Percentiles rank a stretch among this genome's conserved stretches.
Evolutionary conservation across 2,329 filamentous ascomycete species (phyloP).

Genomic region (Phaeosphaeriaceae sp.): DNA sequence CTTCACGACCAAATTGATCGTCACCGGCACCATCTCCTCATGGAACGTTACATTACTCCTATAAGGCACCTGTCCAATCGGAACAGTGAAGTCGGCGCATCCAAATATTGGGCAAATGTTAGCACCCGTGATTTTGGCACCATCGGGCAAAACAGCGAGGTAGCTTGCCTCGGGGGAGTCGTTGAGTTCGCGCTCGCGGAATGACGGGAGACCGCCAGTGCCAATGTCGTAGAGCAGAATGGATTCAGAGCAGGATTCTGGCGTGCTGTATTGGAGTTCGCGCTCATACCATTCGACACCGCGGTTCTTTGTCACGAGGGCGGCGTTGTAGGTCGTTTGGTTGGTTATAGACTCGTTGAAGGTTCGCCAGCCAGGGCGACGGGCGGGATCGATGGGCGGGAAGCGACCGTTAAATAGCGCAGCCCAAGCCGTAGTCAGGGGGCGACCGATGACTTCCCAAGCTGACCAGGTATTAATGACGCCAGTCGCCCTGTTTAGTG

Average conservation of each 20-base stretch:
- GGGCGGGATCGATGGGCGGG: conserved; percentile 50
- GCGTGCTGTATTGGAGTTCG: conserved; percentile 45
- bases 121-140: conserved; percentile 40
- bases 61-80: conserved; percentile 54
- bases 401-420: conserved; percentile 47
- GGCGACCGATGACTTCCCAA: conserved; percentile 42
- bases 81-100: conserved; percentile 52
- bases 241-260: conserved; percentile 50
- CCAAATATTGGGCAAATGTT: conserved; percentile 48
- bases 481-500: conserved; percentile 32
- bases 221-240: conserved; percentile 54
- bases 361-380: conserved; percentile 34
- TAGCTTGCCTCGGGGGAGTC: conserved; percentile 41
- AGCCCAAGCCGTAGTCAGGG: conserved; percentile 43
- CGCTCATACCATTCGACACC: conserved; percentile 50
- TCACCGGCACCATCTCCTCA: conserved; percentile 53
- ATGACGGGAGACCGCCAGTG: conserved; percentile 51
- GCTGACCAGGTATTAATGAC: conserved; percentile 45
- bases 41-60: conserved; percentile 49
- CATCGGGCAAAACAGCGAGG: conserved; percentile 39
- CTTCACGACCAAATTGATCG: conserved; percentile 52
- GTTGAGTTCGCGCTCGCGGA: conserved; percentile 46
- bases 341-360: conserved; percentile 35
- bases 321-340: conserved; percentile 22
- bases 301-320: conserved; percentile 37